Evolutionary conservation across 2,329 filamentous ascomycete genomes (phyloP).

Genomic region (Monilinia fructicola): DNA sequence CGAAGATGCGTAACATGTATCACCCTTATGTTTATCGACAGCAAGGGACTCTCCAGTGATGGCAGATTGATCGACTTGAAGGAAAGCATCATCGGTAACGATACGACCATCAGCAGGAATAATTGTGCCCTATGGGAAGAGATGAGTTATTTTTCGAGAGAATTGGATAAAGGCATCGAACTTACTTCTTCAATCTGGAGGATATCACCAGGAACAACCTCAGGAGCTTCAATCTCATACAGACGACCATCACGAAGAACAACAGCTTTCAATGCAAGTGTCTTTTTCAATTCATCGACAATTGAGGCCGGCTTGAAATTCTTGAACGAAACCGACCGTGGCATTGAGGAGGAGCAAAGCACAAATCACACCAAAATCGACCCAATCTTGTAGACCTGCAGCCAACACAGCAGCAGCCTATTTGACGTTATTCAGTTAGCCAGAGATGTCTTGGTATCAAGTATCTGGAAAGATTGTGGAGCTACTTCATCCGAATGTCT

Average conservation of each 20-base stretch:
- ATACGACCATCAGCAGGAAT: conserved; percentile 86
- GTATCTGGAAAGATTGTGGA: neutral
- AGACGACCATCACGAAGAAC: conserved; percentile 79
- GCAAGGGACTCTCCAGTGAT: conserved; percentile 91
- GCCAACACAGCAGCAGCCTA: conserved; percentile 71
- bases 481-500: neutral
- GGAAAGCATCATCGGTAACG: conserved; percentile 78
- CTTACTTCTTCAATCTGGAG: conserved; percentile 76
- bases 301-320: conserved; percentile 86
- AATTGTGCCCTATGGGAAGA: conserved; percentile 65
- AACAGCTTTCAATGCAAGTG: conserved; percentile 80
- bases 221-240: conserved; percentile 76
- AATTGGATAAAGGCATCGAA: neutral
- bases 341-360: conserved; percentile 82
- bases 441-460: neutral
- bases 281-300: conserved; percentile 89
- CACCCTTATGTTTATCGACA: conserved; percentile 81
- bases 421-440: conserved; percentile 23
- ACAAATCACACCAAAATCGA: conserved; percentile 91
- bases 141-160: conserved; percentile 21
- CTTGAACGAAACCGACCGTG: conserved; percentile 81
- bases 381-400: conserved; percentile 83
- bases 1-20: conserved; percentile 81
- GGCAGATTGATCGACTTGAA: conserved; percentile 88
- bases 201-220: conserved; percentile 88